phyloP scores from a whole-genome alignment of 176 grass and related monocot species.

The Carex parvula region DNA sequence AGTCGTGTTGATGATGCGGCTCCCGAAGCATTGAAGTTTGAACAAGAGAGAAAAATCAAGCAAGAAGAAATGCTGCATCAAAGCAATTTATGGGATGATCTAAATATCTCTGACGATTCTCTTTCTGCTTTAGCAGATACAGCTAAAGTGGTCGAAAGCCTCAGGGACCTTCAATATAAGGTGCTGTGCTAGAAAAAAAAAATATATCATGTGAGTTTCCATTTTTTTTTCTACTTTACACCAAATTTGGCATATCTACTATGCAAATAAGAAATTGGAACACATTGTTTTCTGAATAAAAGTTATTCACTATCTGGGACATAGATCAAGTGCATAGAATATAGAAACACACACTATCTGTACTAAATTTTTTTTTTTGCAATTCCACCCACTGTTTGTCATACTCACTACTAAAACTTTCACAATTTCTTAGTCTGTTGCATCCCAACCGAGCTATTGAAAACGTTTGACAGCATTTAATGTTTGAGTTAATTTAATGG shows the following conservation, averaged over 20 bases:
- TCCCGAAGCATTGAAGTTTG: constrained; percentile 55
- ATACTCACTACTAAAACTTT: neutral
- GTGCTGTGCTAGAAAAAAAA: constrained; percentile 43
- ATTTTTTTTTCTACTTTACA: neutral
- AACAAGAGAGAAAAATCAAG: constrained; percentile 64
- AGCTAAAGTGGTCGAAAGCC: constrained; percentile 61
- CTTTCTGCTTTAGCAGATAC: constrained; percentile 69
- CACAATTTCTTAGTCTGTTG: neutral
- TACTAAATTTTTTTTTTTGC: neutral
- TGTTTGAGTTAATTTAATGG: neutral
- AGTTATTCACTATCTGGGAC: neutral
- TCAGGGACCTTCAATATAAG: constrained; percentile 91
- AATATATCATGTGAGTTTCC: constrained; percentile 25
- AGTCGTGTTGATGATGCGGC: constrained; percentile 48
- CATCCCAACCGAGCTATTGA: neutral
- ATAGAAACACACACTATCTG: neutral
- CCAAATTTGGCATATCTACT: neutral
- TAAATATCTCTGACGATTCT: constrained; percentile 49
- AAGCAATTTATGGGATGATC: constrained; percentile 69
- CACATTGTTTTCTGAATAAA: neutral
- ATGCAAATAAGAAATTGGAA: neutral
- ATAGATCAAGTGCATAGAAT: neutral
- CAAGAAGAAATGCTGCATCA: constrained; percentile 57
- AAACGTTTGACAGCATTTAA: neutral
- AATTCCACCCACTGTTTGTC: neutral